A percentile compares a stretch with the other conserved stretches of the same genome.
phyloP scores from a whole-genome alignment of 2,329 filamentous ascomycete species.

The Paradendryphiella salina region DNA sequence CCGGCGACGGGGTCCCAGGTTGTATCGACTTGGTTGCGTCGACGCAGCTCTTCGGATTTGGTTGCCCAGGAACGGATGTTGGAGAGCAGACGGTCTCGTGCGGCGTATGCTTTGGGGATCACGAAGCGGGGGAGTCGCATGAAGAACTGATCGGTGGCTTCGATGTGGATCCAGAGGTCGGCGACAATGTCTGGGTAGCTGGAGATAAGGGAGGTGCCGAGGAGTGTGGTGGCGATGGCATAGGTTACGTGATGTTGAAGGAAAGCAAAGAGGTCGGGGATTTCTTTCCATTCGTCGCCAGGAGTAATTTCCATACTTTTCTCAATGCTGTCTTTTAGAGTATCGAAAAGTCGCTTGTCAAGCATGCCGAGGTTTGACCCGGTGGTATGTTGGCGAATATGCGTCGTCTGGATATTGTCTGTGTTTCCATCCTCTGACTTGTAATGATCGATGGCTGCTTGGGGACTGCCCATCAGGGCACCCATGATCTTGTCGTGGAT shows the following conservation, averaged over 20 bases:
- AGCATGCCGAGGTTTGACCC: slow-evolving; percentile 11
- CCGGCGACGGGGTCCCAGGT: slow-evolving; percentile 21
- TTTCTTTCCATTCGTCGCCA: slow-evolving; percentile 9
- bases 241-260: slow-evolving; percentile 13
- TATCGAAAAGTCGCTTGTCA: slow-evolving; percentile 13
- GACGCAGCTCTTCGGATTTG: slow-evolving; percentile 7
- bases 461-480: slow-evolving; percentile 21
- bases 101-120: slow-evolving; percentile 12
- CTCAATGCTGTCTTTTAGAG: slow-evolving; percentile 10
- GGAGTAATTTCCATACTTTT: neutral
- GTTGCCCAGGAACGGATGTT: slow-evolving; percentile 11
- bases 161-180: slow-evolving; percentile 25
- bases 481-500: slow-evolving; percentile 21
- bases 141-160: slow-evolving; percentile 18
- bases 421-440: slow-evolving; percentile 6
- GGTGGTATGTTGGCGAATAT: slow-evolving; percentile 19
- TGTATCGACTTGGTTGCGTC: neutral
- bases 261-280: slow-evolving; percentile 18
- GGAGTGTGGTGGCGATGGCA: slow-evolving; percentile 9
- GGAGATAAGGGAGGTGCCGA: slow-evolving; percentile 15
- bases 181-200: slow-evolving; percentile 12
- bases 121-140: slow-evolving; percentile 19
- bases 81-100: slow-evolving; percentile 19
- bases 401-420: slow-evolving; percentile 17
- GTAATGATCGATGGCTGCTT: slow-evolving; percentile 21